phyloP scores from a whole-genome alignment of 148 eudicot species.

The Polygonum aviculare region DNA sequence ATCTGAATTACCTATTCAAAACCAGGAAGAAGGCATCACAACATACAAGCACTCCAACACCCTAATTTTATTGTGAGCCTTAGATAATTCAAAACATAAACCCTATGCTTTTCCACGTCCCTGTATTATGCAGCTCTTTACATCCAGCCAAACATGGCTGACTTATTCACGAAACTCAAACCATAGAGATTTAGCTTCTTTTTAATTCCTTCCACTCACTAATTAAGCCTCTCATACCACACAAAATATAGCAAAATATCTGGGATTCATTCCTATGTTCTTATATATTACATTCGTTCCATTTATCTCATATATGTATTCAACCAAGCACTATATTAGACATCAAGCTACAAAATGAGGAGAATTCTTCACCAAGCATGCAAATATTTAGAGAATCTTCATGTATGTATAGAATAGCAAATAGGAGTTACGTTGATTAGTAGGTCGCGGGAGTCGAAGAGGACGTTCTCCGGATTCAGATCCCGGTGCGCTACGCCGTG shows the following conservation, averaged over 20 bases:
- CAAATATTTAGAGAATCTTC: not conserved
- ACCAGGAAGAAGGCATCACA: no score
- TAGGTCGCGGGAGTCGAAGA: constrained; percentile 45
- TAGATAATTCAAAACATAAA: not conserved
- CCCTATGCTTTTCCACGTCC: not conserved
- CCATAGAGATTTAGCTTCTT: not conserved
- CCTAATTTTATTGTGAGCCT: not conserved
- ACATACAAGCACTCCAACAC: no score
- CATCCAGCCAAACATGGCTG: not conserved
- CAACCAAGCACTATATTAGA: not conserved
- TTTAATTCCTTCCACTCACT: not conserved
- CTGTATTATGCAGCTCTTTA: not conserved
- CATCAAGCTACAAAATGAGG: not conserved
- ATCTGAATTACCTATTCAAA: no score
- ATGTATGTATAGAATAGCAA: not conserved
- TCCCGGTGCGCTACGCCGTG: constrained; percentile 69
- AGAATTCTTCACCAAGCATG: not conserved
- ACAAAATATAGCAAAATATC: not conserved
- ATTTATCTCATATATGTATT: not conserved
- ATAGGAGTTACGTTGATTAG: not conserved
- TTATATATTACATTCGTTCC: not conserved
- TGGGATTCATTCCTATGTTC: not conserved
- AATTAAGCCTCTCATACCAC: not conserved
- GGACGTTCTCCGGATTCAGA: constrained; percentile 70
- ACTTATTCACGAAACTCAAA: not conserved